Percentiles rank a stretch among this genome's conserved stretches.
Evolutionary conservation across 192 early-diverging fungal genomes (phyloP).

Genomic region (Podila verticillata): DNA sequence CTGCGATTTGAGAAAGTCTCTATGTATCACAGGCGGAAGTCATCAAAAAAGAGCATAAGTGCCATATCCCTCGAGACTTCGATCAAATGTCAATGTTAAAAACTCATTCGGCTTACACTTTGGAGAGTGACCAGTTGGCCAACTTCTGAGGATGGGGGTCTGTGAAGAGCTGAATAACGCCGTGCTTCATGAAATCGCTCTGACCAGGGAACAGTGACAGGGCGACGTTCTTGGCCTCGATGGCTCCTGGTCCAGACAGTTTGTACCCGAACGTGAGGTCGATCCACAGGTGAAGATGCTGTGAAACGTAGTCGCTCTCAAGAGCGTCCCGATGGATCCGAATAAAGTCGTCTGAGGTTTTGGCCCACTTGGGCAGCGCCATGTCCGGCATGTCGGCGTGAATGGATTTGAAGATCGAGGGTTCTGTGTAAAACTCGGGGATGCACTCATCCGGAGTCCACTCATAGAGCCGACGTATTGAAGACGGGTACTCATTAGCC

Average conservation of each 20-base stretch:
- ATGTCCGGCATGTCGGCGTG: slow-evolving; percentile 76
- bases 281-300: slow-evolving; percentile 85
- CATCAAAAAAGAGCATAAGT: not conserved
- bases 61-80: too few relatives aligned
- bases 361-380: slow-evolving; percentile 78
- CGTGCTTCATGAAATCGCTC: slow-evolving; percentile 80
- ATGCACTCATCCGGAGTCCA: slow-evolving; percentile 83
- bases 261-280: slow-evolving; percentile 91
- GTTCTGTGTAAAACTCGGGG: slow-evolving; percentile 76
- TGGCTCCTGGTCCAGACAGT: slow-evolving; percentile 79
- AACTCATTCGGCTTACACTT: slow-evolving; percentile 22
- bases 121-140: slow-evolving; percentile 57
- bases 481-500: slow-evolving; percentile 73
- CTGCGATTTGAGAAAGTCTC: slow-evolving; percentile 33
- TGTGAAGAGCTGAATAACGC: slow-evolving; percentile 84
- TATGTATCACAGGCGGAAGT: not conserved
- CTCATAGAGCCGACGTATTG: slow-evolving; percentile 68
- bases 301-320: slow-evolving; percentile 79
- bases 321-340: slow-evolving; percentile 80
- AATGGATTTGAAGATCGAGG: slow-evolving; percentile 69
- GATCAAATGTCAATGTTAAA: too few relatives aligned
- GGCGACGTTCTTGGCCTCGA: slow-evolving; percentile 82
- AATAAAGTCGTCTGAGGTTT: slow-evolving; percentile 83
- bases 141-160: slow-evolving; percentile 78
- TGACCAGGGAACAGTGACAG: slow-evolving; percentile 78